Percentiles rank a stretch among this genome's conserved stretches.
Conservation (phyloP, 1,139 yeast genomes). For the Debaryomyces coudertii region DNA sequence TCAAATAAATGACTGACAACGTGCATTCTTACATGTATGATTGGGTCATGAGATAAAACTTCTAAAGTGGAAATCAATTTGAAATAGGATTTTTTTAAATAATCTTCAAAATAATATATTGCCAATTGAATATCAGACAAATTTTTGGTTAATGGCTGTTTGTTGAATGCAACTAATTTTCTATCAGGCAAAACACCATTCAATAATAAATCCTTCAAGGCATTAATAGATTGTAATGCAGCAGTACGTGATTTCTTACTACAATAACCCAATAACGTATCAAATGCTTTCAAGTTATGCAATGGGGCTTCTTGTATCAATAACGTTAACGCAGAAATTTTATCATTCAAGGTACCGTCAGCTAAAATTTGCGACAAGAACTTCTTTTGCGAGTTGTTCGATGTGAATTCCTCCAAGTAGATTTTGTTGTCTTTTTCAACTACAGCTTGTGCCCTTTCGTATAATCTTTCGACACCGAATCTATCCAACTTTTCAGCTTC, state of each 20-base stretch:
- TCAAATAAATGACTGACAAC: conserved; percentile 79
- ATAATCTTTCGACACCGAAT: conserved; percentile 58
- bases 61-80: conserved; percentile 72
- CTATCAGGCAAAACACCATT: conserved; percentile 85
- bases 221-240: conserved; percentile 86
- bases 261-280: conserved; percentile 74
- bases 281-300: conserved; percentile 84
- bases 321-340: conserved; percentile 90
- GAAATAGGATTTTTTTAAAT: conserved; percentile 76
- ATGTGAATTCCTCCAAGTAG: conserved; percentile 76
- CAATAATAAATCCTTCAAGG: conserved; percentile 83
- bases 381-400: conserved; percentile 82
- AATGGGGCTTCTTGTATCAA: conserved; percentile 93
- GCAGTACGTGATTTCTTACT: conserved; percentile 93
- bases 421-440: conserved; percentile 71
- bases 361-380: conserved; percentile 87
- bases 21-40: conserved; percentile 82
- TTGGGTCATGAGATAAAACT: conserved; percentile 83
- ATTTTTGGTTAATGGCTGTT: conserved; percentile 63
- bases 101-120: conserved; percentile 85
- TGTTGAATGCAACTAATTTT: conserved; percentile 76
- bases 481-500: conserved; percentile 47
- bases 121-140: conserved; percentile 61
- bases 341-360: conserved; percentile 94
- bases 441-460: conserved; percentile 66